A percentile compares a stretch with the other conserved stretches of the same genome.
phyloP scores from a whole-genome alignment of 768 basidiomycete genomes.

The Daedaleopsis sinensis region DNA sequence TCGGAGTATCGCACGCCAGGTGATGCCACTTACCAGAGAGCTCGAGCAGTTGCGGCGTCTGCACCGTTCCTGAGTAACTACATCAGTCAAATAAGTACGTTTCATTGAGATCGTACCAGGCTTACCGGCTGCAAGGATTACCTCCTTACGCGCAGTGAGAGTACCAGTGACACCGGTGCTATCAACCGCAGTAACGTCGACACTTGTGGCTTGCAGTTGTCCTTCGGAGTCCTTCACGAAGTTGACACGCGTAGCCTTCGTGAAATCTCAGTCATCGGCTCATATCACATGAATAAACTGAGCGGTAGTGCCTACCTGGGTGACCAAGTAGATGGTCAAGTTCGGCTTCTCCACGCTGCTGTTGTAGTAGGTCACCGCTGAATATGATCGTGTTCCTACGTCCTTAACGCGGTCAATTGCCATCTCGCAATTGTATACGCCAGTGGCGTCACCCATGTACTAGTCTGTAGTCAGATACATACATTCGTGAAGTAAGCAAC shows the following conservation, averaged over 20 bases:
- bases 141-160: background rate
- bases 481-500: background rate
- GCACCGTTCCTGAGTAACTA: background rate
- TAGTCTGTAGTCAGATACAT: background rate
- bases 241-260: slow-evolving; percentile 1
- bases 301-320: background rate
- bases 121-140: slow-evolving; percentile 8
- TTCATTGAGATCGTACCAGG: background rate
- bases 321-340: background rate
- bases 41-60: slow-evolving; percentile 10
- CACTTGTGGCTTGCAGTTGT: background rate
- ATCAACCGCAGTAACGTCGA: background rate
- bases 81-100: background rate
- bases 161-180: slow-evolving; percentile 1
- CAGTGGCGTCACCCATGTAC: slow-evolving; percentile 5
- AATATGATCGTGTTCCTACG: slow-evolving; percentile 2
- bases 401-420: slow-evolving; percentile 1
- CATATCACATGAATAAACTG: too few species aligned
- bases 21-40: slow-evolving; percentile 2
- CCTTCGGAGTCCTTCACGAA: background rate
- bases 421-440: slow-evolving; percentile 4
- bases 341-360: slow-evolving; percentile 3
- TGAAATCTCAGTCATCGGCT: background rate
- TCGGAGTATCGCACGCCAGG: too few species aligned
- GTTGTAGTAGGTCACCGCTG: slow-evolving; percentile 7